Evolutionary conservation across 768 basidiomycete species (phyloP).

Genomic region (Termitomyces sp.): DNA sequence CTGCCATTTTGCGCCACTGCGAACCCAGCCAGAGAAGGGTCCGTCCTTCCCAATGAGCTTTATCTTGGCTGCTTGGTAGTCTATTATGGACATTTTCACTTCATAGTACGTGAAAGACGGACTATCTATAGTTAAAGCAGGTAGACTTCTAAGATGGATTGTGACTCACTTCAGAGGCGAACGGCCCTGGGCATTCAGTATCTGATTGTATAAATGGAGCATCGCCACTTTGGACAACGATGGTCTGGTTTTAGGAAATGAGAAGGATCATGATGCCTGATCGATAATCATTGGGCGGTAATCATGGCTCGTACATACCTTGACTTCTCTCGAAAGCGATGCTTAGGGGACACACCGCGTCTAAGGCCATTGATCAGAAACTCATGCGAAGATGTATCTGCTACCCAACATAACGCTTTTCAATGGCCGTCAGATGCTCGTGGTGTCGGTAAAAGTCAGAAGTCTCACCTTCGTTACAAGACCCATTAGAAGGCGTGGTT

Average conservation of each 20-base stretch:
- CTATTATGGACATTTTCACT: slow-evolving; percentile 35
- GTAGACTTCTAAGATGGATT: not conserved
- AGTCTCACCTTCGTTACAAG: slow-evolving; percentile 68
- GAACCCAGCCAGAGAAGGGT: slow-evolving; percentile 63
- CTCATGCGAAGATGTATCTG: slow-evolving; percentile 50
- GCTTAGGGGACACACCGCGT: slow-evolving; percentile 72
- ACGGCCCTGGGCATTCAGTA: slow-evolving; percentile 13
- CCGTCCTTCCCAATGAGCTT: slow-evolving; percentile 39
- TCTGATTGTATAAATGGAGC: slow-evolving; percentile 40
- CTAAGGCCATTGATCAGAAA: slow-evolving; percentile 77
- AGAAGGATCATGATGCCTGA: not conserved
- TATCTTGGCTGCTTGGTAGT: slow-evolving; percentile 52
- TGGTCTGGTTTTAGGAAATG: slow-evolving; percentile 35
- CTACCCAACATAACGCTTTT: slow-evolving; percentile 70
- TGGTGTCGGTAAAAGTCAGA: not conserved
- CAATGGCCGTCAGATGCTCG: not conserved
- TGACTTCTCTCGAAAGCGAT: slow-evolving; percentile 58
- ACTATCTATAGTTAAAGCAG: not conserved
- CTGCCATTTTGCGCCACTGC: slow-evolving; percentile 52
- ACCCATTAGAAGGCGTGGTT: slow-evolving; percentile 27
- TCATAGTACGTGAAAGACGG: slow-evolving; percentile 37
- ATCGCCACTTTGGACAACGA: slow-evolving; percentile 50
- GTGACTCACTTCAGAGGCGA: slow-evolving; percentile 14
- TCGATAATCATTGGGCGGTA: not conserved
- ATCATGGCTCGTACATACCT: slow-evolving; percentile 36